A percentile compares a stretch with the other conserved stretches of the same genome.
These are phyloP conservation scores for Alisma plantagoaquatica DNA, from an alignment of 106 monocot genomes.

Conservation along the genomic window DNA sequence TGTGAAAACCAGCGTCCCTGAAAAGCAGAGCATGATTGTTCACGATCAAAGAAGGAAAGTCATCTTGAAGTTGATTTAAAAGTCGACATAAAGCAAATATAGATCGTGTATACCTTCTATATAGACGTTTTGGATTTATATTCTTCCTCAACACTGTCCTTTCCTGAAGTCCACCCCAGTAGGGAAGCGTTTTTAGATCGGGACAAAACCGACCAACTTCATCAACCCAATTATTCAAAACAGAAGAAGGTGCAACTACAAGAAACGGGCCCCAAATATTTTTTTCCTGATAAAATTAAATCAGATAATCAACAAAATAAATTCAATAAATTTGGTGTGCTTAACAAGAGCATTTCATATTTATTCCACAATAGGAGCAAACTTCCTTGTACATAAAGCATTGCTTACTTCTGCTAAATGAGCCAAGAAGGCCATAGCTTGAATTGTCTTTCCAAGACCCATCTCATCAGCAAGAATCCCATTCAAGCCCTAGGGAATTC, in stretches of 20 bases:
- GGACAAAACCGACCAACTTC: conserved; percentile 90
- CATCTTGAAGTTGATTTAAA: not conserved
- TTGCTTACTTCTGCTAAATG: conserved; percentile 91
- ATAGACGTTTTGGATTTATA: conserved; percentile 88
- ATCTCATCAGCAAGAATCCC: conserved; percentile 99
- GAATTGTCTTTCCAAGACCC: conserved; percentile 98
- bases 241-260: conserved; percentile 93
- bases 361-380: not conserved
- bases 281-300: conserved; percentile 63
- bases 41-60: not conserved
- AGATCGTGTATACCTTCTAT: conserved; percentile 52
- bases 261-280: conserved; percentile 98
- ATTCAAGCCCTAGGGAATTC: conserved; percentile 67
- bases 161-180: conserved; percentile 79
- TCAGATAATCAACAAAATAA: not conserved
- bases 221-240: conserved; percentile 97
- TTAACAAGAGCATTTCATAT: not conserved
- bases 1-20: conserved; percentile 93
- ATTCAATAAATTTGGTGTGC: not conserved
- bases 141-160: conserved; percentile 78
- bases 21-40: not conserved
- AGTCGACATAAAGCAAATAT: not conserved
- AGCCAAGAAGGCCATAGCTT: conserved; percentile 96
- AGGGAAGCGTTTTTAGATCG: conserved; percentile 89
- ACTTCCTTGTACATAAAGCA: not conserved